phyloP scores from a whole-genome alignment of 73 alveolate species.

The Stentor coeruleus region DNA sequence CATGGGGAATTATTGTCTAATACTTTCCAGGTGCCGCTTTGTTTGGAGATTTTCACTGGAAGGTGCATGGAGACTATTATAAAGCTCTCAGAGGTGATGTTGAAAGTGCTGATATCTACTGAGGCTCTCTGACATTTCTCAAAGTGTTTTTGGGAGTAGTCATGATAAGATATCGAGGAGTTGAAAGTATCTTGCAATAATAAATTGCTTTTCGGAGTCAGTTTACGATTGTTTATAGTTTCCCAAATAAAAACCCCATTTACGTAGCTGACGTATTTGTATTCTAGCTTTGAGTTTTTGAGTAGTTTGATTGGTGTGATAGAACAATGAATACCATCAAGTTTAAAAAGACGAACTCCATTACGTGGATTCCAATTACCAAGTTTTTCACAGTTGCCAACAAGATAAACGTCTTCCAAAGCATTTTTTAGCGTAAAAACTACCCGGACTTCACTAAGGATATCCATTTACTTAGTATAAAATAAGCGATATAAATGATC shows the following conservation, averaged over 20 bases:
- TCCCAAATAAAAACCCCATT: background rate
- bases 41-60: background rate
- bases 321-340: too few relatives aligned
- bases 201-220: background rate
- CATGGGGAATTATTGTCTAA: background rate
- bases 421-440: background rate
- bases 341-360: background rate
- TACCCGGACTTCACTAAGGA: background rate
- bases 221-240: background rate
- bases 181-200: background rate
- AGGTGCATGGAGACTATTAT: constrained; percentile 16
- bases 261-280: background rate
- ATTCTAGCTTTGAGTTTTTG: constrained; percentile 1
- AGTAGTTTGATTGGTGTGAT: background rate
- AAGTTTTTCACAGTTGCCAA: constrained; percentile 12
- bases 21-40: too few relatives aligned
- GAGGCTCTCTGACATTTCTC: constrained; percentile 1
- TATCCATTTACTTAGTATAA: background rate
- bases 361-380: constrained; percentile 5
- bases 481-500: too few relatives aligned
- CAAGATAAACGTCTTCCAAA: background rate
- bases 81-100: background rate
- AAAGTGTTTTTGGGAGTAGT: background rate
- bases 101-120: background rate
- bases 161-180: background rate